phyloP scores from a whole-genome alignment of 2,329 filamentous ascomycete genomes.

The Microcyclospora pomicola region DNA sequence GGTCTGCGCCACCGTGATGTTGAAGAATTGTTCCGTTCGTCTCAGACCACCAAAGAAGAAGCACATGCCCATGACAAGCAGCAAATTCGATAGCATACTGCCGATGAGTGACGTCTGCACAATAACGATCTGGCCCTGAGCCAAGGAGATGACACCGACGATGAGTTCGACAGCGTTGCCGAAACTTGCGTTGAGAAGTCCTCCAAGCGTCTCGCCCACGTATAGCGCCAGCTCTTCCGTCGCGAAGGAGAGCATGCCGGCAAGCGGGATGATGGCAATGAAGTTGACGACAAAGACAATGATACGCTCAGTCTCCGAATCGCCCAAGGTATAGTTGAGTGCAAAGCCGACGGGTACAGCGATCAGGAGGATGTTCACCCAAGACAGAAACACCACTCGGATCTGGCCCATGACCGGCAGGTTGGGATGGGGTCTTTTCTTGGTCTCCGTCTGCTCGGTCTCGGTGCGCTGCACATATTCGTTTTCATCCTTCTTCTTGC shows the following conservation, averaged over 20 bases:
- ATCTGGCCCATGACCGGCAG: constrained; percentile 38
- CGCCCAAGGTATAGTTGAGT: constrained; percentile 24
- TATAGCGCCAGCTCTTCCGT: constrained; percentile 80
- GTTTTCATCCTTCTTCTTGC: constrained; percentile 10
- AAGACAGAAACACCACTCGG: constrained; percentile 64
- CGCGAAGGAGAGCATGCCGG: constrained; percentile 71
- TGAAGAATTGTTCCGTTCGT: constrained; percentile 74
- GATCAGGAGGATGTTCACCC: constrained; percentile 72
- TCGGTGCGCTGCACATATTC: constrained; percentile 10
- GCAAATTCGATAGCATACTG: constrained; percentile 78
- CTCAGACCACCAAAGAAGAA: constrained; percentile 80
- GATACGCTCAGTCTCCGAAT: constrained; percentile 25
- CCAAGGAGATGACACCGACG: constrained; percentile 70
- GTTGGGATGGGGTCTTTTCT: constrained; percentile 15
- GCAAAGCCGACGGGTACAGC: constrained; percentile 66
- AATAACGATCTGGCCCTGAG: constrained; percentile 61
- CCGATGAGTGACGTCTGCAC: constrained; percentile 89
- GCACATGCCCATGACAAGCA: constrained; percentile 81
- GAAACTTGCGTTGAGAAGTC: constrained; percentile 80
- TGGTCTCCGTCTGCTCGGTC: constrained; percentile 12
- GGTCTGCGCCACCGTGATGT: constrained; percentile 81
- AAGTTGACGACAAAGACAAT: constrained; percentile 74
- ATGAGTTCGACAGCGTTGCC: constrained; percentile 41
- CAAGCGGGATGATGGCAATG: constrained; percentile 79
- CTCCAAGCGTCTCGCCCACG: constrained; percentile 69